Base-by-base conservation (phyloP, 768 basidiomycete species). In the Lactifluus piperatus region DNA sequence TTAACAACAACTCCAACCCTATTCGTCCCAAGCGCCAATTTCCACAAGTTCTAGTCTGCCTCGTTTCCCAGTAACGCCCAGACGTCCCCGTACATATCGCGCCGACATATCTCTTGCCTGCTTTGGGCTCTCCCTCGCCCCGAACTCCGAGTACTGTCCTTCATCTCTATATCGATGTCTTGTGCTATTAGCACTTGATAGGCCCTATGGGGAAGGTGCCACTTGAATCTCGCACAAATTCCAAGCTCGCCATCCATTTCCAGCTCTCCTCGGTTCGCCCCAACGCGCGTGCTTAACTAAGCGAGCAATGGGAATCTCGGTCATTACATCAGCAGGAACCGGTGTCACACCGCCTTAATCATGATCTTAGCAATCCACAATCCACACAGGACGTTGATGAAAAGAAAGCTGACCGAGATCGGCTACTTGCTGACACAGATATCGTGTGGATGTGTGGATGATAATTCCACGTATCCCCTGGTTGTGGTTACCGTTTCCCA, bases 31-130 rank as follows among this genome's bases (percentile, higher is more conserved):
- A n/a, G 58, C 58, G 58, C 48, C 59, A 56, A 60, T 51, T 34
- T 29, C 41, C 39, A 49, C 46, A 11, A 20, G 53, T 56, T 60
- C 59, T 60, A 60, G 60, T 37, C 54, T 44, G 43, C 59, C 59
- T 60, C 54, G 54, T 56, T 60, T 29, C 36, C 13, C 36, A 3
- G 22, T 32, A 36, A n/a, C 53, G 29, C 41, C 41, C 59, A 51
- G 14, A 51, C 54, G 49, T 49, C 54, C 60, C 60, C 60, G 60
- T 47, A 32, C 55, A 61, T 9, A 43, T 61, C 60, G 60, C 60
- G 52, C 55, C 59, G 44, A 36, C 45, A n/a, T 45, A 46, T 20
- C 29, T 20, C 30, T 56, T 46, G 8, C 27, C 49, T 44, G 22
- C 54, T n/a, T 41, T 46, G 54, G 48, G 54, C 11, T 22, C 13